These are phyloP conservation scores for Lentinula boryana DNA, from an alignment of 768 basidiomycete genomes.

Conservation along the genomic window DNA sequence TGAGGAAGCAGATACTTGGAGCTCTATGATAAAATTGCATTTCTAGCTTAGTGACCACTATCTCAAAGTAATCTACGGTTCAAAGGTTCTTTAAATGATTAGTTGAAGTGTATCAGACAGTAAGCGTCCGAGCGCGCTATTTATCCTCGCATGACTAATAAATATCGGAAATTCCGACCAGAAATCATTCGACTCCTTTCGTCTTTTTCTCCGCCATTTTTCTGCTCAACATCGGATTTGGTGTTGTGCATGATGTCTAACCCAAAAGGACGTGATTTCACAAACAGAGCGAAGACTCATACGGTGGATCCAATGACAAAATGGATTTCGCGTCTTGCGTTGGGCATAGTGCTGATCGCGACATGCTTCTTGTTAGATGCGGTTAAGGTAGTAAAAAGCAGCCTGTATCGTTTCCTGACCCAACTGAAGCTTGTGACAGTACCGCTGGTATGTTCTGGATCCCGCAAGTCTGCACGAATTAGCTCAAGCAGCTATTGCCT, in stretches of 20 bases:
- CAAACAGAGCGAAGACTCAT: not conserved
- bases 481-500: constrained; percentile 65
- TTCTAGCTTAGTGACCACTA: too few species aligned
- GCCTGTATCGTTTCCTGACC: too few species aligned
- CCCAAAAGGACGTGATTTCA: not conserved
- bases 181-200: not conserved
- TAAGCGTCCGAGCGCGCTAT: too few species aligned
- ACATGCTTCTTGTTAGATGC: constrained; percentile 49
- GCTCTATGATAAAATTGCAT: too few species aligned
- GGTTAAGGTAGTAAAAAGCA: constrained; percentile 43
- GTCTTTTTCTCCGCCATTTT: not conserved
- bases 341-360: constrained; percentile 28
- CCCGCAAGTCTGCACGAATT: constrained; percentile 67
- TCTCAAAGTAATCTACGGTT: too few species aligned
- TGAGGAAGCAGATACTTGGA: too few species aligned
- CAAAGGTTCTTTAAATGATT: too few species aligned
- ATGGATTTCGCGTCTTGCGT: constrained; percentile 31
- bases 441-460: constrained; percentile 85
- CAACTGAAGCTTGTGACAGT: constrained; percentile 31
- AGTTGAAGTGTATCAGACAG: too few species aligned
- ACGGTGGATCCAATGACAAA: not conserved
- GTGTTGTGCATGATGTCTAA: not conserved
- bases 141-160: too few species aligned
- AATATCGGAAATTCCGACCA: too few species aligned
- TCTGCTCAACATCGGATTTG: not conserved